phyloP scores from a whole-genome alignment of 1,139 yeast species.

The Keqinozyma sinolaborantium region DNA sequence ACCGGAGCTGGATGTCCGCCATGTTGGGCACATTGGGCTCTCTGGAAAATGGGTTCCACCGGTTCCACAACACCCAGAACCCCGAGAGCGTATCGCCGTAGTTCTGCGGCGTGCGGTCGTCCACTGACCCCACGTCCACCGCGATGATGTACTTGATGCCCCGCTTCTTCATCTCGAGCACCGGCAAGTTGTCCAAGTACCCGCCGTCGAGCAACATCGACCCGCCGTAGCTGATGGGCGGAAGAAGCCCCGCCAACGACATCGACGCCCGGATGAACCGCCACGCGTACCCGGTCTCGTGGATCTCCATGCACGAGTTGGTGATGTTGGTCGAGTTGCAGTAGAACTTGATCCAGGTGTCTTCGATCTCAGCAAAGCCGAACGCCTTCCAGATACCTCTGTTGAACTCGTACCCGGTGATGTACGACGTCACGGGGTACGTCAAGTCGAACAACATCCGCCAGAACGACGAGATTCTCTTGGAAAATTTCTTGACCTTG shows the following conservation, averaged over 20 bases:
- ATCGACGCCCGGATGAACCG: constrained; percentile 92
- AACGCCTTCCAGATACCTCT: constrained; percentile 95
- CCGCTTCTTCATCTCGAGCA: constrained; percentile 80
- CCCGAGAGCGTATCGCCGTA: constrained; percentile 95
- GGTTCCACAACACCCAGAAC: constrained; percentile 81
- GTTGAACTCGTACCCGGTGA: constrained; percentile 96
- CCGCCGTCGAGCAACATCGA: constrained; percentile 96
- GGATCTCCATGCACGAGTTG: constrained; percentile 92
- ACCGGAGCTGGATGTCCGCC: constrained; percentile 90
- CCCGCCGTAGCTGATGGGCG: constrained; percentile 87
- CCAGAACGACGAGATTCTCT: constrained; percentile 83
- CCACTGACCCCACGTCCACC: constrained; percentile 95
- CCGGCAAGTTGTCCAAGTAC: constrained; percentile 90
- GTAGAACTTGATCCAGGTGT: constrained; percentile 87
- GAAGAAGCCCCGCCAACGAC: constrained; percentile 92
- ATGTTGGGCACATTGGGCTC: constrained; percentile 89
- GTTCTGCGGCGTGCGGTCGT: constrained; percentile 84
- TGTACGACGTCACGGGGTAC: constrained; percentile 89
- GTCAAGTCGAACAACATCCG: constrained; percentile 80
- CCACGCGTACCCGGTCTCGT: constrained; percentile 92
- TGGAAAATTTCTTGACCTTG: constrained; percentile 81
- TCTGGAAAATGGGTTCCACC: constrained; percentile 86
- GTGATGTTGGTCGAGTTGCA: constrained; percentile 96
- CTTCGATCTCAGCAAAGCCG: constrained; percentile 91
- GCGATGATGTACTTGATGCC: constrained; percentile 91